A percentile compares a stretch with the other conserved stretches of the same genome.
Evolutionary conservation across 768 basidiomycete species (phyloP).

Genomic region (Pisolithus albus): DNA sequence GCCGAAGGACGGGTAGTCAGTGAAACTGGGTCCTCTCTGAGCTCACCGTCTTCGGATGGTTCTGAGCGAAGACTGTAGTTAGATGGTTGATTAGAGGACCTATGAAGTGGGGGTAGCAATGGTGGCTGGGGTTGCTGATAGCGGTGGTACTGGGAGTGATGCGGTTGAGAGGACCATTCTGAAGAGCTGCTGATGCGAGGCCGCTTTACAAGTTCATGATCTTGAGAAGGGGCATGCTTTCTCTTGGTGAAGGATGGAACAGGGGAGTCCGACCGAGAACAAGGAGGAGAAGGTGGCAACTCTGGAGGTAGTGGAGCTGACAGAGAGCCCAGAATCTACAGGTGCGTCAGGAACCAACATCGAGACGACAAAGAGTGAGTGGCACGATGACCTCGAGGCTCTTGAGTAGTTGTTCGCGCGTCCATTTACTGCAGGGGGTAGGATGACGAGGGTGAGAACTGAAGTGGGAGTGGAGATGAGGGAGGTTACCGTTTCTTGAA

Average conservation of each 20-base stretch:
- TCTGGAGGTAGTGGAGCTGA: conserved; percentile 37
- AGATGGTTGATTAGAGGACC: conserved; percentile 17
- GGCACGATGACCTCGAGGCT: conserved; percentile 32
- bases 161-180: conserved; percentile 22
- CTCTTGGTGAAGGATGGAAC: conserved; percentile 32
- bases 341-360: conserved; percentile 14
- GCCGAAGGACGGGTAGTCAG: conserved; percentile 18
- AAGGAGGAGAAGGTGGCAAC: conserved; percentile 40
- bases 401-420: conserved; percentile 34
- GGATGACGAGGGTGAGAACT: conserved; percentile 18
- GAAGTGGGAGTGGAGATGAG: conserved; percentile 3
- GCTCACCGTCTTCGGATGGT: conserved; percentile 41
- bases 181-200: conserved; percentile 21
- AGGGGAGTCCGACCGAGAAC: conserved; percentile 38
- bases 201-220: conserved; percentile 25
- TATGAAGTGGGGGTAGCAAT: conserved; percentile 9
- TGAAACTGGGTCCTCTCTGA: conserved; percentile 33
- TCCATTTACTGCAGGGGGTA: conserved; percentile 26
- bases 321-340: conserved; percentile 36
- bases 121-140: conserved; percentile 21
- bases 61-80: conserved; percentile 31
- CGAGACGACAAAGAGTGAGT: not conserved
- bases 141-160: conserved; percentile 23
- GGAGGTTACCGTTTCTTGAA: conserved; percentile 30
- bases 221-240: conserved; percentile 25